Conservation (phyloP, 306 rosid species). For the Acacia confusa region DNA sequence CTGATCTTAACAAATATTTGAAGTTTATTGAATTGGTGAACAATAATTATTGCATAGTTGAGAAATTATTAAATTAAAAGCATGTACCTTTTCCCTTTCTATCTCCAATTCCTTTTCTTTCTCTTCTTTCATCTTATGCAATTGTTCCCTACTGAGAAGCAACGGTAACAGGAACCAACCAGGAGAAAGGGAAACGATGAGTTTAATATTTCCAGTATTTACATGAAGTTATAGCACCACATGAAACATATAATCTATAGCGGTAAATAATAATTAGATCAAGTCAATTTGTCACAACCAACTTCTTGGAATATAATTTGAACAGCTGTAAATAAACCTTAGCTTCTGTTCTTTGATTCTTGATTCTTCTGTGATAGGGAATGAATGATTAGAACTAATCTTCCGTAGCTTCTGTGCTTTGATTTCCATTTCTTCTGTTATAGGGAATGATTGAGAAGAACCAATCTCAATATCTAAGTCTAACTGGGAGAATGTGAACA, state of each 20-base stretch:
- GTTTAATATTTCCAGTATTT: not conserved
- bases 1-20: not conserved
- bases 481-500: constrained; percentile 49
- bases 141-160: constrained; percentile 46
- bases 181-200: constrained; percentile 10
- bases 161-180: constrained; percentile 6
- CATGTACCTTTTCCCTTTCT: constrained; percentile 68
- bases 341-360: constrained; percentile 56
- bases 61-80: not conserved
- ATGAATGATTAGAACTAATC: constrained; percentile 48
- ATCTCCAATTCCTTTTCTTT: constrained; percentile 47
- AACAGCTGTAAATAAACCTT: constrained; percentile 44
- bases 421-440: constrained; percentile 62
- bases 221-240: not conserved
- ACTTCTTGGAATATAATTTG: not conserved
- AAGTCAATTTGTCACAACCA: not conserved
- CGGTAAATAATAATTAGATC: not conserved
- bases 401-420: constrained; percentile 67
- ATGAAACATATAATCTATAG: not conserved
- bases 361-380: constrained; percentile 57
- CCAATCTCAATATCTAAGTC: constrained; percentile 55
- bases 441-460: constrained; percentile 51
- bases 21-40: not conserved
- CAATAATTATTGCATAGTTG: not conserved
- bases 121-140: constrained; percentile 35